Conservation (phyloP, 2,329 filamentous ascomycete genomes). For the Penicillium verrucosum region DNA sequence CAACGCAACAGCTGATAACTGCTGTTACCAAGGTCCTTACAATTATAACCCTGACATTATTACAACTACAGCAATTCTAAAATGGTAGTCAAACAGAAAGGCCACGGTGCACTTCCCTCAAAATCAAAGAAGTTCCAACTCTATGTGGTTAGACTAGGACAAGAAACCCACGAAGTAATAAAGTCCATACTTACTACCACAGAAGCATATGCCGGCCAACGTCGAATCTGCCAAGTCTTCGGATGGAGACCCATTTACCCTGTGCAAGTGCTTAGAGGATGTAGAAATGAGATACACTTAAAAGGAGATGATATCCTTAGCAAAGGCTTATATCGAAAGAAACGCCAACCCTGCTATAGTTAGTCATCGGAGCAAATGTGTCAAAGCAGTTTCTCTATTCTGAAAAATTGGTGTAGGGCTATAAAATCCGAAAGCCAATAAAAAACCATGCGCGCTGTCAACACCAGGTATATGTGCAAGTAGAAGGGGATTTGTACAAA, state of each 20-base stretch:
- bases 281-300: background rate
- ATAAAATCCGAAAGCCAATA: slow-evolving; percentile 1
- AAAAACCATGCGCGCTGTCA: background rate
- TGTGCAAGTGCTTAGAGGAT: background rate
- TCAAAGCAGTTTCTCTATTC: background rate
- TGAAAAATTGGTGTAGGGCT: slow-evolving; percentile 2
- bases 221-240: background rate
- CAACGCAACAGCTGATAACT: background rate
- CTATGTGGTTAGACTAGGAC: background rate
- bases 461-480: slow-evolving; percentile 9
- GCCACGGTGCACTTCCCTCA: background rate
- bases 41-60: background rate
- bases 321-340: background rate
- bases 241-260: too few relatives aligned
- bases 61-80: background rate
- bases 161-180: background rate
- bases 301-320: background rate
- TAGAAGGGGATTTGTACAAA: slow-evolving; percentile 8
- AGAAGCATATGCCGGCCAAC: background rate
- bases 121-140: too few relatives aligned
- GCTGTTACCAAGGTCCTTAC: background rate
- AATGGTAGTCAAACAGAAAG: background rate
- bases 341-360: background rate
- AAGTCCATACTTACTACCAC: background rate
- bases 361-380: background rate